Percentiles rank a stretch among this genome's conserved stretches.
These are phyloP conservation scores for Aspergillus sp. DNA, from an alignment of 2,329 filamentous ascomycete species.

Conservation along the genomic window DNA sequence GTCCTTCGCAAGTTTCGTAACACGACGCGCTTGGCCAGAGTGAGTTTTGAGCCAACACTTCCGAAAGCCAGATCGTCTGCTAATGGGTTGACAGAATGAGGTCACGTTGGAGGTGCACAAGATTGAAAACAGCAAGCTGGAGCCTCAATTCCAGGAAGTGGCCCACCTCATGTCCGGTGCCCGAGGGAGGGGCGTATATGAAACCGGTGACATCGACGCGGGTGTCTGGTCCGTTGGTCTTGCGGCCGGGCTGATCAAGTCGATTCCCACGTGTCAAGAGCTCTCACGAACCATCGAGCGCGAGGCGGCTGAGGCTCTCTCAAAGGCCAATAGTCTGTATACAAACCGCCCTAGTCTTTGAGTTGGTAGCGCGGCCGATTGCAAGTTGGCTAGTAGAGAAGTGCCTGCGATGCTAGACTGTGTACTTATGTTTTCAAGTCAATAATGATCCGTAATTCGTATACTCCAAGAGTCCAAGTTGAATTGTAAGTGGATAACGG, in stretches of 20 bases:
- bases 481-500: no score
- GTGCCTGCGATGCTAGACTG: no score
- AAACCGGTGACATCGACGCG: slow-evolving; percentile 8
- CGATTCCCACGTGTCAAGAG: slow-evolving; percentile 6
- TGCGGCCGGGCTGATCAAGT: slow-evolving; percentile 3
- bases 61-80: neutral
- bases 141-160: slow-evolving; percentile 6
- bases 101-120: slow-evolving; percentile 8
- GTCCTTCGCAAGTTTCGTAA: slow-evolving; percentile 53
- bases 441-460: no score
- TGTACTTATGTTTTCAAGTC: no score
- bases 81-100: slow-evolving; percentile 3
- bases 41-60: neutral
- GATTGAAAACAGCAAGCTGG: slow-evolving; percentile 10
- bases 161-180: slow-evolving; percentile 9
- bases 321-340: slow-evolving; percentile 1
- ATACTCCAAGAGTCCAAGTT: no score
- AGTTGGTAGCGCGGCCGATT: neutral
- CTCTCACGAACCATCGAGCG: slow-evolving; percentile 5
- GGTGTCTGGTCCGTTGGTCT: slow-evolving; percentile 11
- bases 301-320: slow-evolving; percentile 3
- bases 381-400: no score
- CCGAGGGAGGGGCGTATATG: slow-evolving; percentile 7
- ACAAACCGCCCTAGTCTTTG: slow-evolving; percentile 2
- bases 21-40: slow-evolving; percentile 6